Conservation (phyloP, 805 yeast genomes). For the Cyberlindnera bimundalis region DNA sequence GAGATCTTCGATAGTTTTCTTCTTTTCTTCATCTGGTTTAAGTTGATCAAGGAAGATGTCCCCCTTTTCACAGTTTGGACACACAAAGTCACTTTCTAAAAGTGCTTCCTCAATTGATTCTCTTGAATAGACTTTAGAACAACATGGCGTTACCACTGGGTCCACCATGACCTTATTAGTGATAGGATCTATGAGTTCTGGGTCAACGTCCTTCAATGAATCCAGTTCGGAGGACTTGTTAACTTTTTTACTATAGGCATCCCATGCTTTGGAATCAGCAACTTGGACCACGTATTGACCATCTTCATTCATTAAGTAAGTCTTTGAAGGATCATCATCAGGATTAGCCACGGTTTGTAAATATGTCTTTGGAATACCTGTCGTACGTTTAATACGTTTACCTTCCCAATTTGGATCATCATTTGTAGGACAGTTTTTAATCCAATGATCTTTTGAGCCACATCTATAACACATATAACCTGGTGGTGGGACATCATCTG, state of each 20-base stretch:
- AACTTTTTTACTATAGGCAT: conserved; percentile 66
- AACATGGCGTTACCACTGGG: conserved; percentile 85
- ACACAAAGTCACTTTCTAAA: conserved; percentile 79
- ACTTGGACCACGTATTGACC: conserved; percentile 96
- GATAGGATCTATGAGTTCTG: conserved; percentile 67
- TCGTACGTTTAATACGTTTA: conserved; percentile 82
- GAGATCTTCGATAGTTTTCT: conserved; percentile 50
- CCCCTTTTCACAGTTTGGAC: conserved; percentile 79
- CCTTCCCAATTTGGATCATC: conserved; percentile 94
- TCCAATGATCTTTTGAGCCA: conserved; percentile 95
- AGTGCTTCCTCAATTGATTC: conserved; percentile 61
- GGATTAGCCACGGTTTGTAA: conserved; percentile 84
- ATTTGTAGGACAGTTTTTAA: conserved; percentile 91
- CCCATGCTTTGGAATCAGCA: conserved; percentile 92
- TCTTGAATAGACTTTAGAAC: conserved; percentile 55
- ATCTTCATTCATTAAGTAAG: conserved; percentile 84
- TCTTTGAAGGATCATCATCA: conserved; percentile 54
- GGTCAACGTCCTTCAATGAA: conserved; percentile 40
- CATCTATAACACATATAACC: conserved; percentile 96
- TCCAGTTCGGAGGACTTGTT: conserved; percentile 24
- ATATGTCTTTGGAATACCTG: conserved; percentile 95
- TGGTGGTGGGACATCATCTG: conserved; percentile 85
- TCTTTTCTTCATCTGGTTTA: conserved; percentile 56
- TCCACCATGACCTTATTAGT: conserved; percentile 57
- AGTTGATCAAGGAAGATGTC: conserved; percentile 78